Conservation (phyloP, 2,329 filamentous ascomycete genomes). For the Pseudofabraea citricarpa region DNA sequence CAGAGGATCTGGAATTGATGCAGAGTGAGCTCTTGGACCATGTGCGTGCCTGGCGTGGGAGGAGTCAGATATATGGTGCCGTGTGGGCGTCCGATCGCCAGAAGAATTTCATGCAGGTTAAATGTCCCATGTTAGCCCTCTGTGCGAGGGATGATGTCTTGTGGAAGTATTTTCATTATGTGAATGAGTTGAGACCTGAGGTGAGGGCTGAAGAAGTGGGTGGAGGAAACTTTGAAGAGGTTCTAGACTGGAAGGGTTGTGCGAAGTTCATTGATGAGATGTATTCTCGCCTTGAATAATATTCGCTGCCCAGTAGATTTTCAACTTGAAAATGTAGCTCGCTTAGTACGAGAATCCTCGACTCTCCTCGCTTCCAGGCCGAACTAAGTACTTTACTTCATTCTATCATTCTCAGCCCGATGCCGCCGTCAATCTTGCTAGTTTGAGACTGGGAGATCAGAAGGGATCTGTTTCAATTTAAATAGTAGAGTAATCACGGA, state of each 20-base stretch:
- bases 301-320: too few relatives aligned
- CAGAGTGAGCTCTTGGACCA: slow-evolving; percentile 4
- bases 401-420: too few relatives aligned
- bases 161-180: slow-evolving; percentile 4
- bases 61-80: not conserved
- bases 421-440: too few relatives aligned
- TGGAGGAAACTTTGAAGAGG: not conserved
- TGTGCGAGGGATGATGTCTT: slow-evolving; percentile 7
- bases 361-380: too few relatives aligned
- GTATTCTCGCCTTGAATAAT: not conserved
- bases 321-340: too few relatives aligned
- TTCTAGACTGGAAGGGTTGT: not conserved
- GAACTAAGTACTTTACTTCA: too few relatives aligned
- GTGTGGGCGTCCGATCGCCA: not conserved
- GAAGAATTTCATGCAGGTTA: not conserved
- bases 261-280: not conserved
- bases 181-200: not conserved
- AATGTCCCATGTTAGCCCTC: not conserved
- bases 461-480: too few relatives aligned
- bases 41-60: slow-evolving; percentile 1
- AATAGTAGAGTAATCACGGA: too few relatives aligned
- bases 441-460: too few relatives aligned
- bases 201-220: not conserved
- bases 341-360: too few relatives aligned
- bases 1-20: not conserved